Percentiles rank a stretch among this genome's conserved stretches.
These are phyloP conservation scores for Syncephalastrum monosporum DNA, from an alignment of 371 early-diverging fungal species.

Conservation along the genomic window DNA sequence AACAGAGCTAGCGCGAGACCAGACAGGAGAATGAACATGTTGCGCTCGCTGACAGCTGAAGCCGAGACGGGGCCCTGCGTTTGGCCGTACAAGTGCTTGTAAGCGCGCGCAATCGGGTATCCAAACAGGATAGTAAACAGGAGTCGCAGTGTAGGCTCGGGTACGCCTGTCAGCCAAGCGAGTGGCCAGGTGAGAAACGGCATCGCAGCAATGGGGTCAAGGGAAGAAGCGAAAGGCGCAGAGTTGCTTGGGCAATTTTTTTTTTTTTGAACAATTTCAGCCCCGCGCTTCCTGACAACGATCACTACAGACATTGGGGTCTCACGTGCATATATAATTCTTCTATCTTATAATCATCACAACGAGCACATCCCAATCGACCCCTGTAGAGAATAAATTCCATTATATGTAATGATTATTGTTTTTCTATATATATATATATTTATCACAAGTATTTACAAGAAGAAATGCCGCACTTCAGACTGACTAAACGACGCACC, in stretches of 20 bases:
- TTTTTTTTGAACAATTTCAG: too few relatives aligned
- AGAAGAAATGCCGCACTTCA: conserved; percentile 90
- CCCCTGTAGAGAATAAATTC: too few relatives aligned
- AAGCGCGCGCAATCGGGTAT: conserved; percentile 54
- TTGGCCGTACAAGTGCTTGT: conserved; percentile 25
- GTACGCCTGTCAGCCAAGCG: conserved; percentile 48
- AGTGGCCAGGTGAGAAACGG: conserved; percentile 26
- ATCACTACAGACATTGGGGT: too few relatives aligned
- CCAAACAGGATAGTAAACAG: conserved; percentile 50
- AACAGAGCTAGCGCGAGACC: conserved; percentile 59
- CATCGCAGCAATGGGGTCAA: conserved; percentile 6
- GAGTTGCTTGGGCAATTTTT: too few relatives aligned
- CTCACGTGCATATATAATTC: too few relatives aligned
- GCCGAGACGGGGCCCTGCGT: conserved; percentile 27
- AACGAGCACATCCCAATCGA: too few relatives aligned
- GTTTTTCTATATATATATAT: too few relatives aligned
- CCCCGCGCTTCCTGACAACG: too few relatives aligned
- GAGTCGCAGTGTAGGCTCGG: conserved; percentile 58
- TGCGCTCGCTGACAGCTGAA: conserved; percentile 44
- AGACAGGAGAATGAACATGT: conserved; percentile 44
- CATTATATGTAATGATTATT: too few relatives aligned
- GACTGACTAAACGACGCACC: conserved; percentile 85
- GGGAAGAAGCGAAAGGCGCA: background rate
- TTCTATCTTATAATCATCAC: too few relatives aligned
- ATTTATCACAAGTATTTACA: conserved; percentile 44